Percentiles rank a stretch among this genome's conserved stretches.
Conservation (phyloP, 495 filamentous ascomycete genomes). For the Friedmanniomyces simplex region DNA sequence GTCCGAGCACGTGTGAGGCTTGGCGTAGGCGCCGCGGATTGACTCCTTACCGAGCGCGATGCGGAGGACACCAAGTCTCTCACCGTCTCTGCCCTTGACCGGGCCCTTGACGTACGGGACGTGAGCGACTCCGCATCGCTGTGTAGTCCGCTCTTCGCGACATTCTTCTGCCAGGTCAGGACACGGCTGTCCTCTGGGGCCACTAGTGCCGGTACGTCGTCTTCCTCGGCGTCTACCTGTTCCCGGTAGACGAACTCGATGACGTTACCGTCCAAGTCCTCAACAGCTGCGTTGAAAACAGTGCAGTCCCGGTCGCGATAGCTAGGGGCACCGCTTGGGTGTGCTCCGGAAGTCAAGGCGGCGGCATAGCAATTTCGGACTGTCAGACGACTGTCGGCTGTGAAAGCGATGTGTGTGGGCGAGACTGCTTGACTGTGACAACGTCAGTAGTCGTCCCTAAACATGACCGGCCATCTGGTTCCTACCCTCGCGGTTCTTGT, state of each 20-base stretch:
- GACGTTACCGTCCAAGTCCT: slow-evolving; percentile 52
- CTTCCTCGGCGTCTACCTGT: slow-evolving; percentile 16
- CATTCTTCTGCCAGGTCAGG: slow-evolving; percentile 27
- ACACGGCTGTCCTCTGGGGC: slow-evolving; percentile 26
- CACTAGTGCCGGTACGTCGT: not conserved
- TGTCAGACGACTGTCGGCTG: slow-evolving; percentile 41
- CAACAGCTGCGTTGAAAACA: slow-evolving; percentile 51
- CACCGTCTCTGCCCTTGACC: slow-evolving; percentile 10
- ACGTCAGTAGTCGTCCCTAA: not conserved
- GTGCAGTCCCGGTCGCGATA: slow-evolving; percentile 40
- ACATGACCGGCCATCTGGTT: not conserved
- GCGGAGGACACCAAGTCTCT: slow-evolving; percentile 4
- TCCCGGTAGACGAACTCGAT: slow-evolving; percentile 48
- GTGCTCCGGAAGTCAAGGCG: slow-evolving; percentile 48
- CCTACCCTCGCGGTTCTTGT: slow-evolving; percentile 13
- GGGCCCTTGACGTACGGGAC: slow-evolving; percentile 6
- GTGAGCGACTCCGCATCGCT: not conserved
- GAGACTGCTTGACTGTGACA: slow-evolving; percentile 26
- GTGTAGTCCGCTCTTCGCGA: slow-evolving; percentile 9
- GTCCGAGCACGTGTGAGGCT: slow-evolving; percentile 3
- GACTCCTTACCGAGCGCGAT: not conserved
- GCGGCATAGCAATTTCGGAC: slow-evolving; percentile 51
- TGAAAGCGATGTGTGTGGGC: slow-evolving; percentile 47
- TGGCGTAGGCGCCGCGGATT: slow-evolving; percentile 1
- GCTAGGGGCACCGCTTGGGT: slow-evolving; percentile 46